These are phyloP conservation scores for Rhizomucor miehei DNA, from an alignment of 371 early-diverging fungal genomes.

Conservation along the genomic window DNA sequence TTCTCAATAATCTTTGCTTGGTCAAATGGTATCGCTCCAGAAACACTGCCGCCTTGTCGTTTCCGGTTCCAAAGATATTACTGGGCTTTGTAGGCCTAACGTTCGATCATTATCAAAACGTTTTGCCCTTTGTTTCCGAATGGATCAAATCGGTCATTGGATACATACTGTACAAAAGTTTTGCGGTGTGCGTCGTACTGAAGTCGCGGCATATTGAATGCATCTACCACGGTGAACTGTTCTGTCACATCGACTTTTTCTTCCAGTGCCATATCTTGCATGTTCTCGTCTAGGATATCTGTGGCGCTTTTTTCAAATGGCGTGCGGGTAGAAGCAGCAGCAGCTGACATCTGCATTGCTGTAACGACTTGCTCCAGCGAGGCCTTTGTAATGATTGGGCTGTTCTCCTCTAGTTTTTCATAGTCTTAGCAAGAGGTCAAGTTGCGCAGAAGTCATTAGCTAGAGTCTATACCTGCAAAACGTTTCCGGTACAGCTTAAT, in stretches of 20 bases:
- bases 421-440: conserved; percentile 6
- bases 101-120: background rate
- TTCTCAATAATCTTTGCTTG: conserved; percentile 76
- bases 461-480: conserved; percentile 19
- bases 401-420: too few species aligned
- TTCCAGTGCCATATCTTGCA: conserved; percentile 31
- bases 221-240: conserved; percentile 70
- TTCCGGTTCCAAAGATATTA: conserved; percentile 57
- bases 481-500: conserved; percentile 59
- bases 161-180: conserved; percentile 54
- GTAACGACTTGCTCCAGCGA: background rate
- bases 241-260: conserved; percentile 51
- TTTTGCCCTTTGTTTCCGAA: too few species aligned
- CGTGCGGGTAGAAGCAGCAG: conserved; percentile 18
- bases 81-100: conserved; percentile 20
- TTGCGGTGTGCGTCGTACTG: conserved; percentile 64
- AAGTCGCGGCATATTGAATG: conserved; percentile 72
- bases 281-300: conserved; percentile 24
- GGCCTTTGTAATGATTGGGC: background rate
- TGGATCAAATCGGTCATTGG: too few species aligned
- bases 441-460: conserved; percentile 3
- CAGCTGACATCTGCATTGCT: conserved; percentile 12
- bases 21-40: conserved; percentile 76
- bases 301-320: conserved; percentile 21
- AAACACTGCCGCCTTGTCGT: conserved; percentile 64